Conservation (phyloP, 306 rosid species). For the Rosa multiflora region DNA sequence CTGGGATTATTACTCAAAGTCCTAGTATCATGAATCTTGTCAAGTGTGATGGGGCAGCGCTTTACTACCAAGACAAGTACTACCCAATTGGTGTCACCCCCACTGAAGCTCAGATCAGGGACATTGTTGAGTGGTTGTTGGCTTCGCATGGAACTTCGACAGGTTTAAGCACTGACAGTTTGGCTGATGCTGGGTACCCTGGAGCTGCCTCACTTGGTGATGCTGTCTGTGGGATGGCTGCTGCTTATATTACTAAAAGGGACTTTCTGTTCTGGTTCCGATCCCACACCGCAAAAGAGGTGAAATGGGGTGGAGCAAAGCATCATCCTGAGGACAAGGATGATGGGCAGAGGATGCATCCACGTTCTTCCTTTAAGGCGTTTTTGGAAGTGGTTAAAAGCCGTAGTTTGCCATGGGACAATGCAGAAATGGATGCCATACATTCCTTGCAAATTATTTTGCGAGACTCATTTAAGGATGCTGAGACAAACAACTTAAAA, state of each 20-base stretch:
- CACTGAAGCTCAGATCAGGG: conserved; percentile 75
- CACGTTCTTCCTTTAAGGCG: conserved; percentile 96
- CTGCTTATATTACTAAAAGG: conserved; percentile 75
- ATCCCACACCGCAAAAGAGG: conserved; percentile 86
- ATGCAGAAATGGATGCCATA: conserved; percentile 95
- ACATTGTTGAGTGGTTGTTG: conserved; percentile 82
- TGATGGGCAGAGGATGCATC: conserved; percentile 97
- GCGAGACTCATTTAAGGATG: conserved; percentile 76
- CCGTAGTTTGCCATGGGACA: conserved; percentile 95
- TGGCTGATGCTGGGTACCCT: conserved; percentile 92
- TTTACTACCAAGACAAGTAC: conserved; percentile 66
- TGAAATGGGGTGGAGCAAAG: conserved; percentile 99
- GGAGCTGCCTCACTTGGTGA: conserved; percentile 89
- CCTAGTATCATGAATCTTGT: conserved; percentile 94
- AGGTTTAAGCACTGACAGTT: conserved; percentile 95
- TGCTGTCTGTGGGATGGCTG: conserved; percentile 96
- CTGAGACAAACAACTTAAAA: conserved; percentile 64
- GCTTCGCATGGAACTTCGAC: conserved; percentile 84
- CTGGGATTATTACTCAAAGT: conserved; percentile 87
- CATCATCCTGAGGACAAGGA: conserved; percentile 99
- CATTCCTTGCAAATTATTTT: conserved; percentile 95
- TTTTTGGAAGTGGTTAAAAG: conserved; percentile 95
- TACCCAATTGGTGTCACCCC: conserved; percentile 76
- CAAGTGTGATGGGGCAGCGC: conserved; percentile 94
- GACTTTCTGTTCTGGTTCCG: conserved; percentile 96